Evolutionary conservation across 352 stramenopile species (phyloP).

Genomic region (Pythium dissotocum): DNA sequence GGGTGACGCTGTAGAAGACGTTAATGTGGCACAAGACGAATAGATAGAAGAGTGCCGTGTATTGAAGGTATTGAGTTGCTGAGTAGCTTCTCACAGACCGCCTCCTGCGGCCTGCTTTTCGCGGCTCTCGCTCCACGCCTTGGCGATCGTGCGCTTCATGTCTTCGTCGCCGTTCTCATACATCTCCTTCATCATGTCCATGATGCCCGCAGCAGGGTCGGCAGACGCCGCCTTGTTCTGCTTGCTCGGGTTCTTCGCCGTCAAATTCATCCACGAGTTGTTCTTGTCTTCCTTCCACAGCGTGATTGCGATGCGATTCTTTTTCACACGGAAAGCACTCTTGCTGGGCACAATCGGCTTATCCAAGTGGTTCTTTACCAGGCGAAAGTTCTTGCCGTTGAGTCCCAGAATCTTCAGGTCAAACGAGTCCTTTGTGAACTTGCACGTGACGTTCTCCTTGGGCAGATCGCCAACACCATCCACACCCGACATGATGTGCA

Average conservation of each 20-base stretch:
- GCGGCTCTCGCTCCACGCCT: slow-evolving; percentile 85
- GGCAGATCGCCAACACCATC: slow-evolving; percentile 76
- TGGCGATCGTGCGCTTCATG: slow-evolving; percentile 89
- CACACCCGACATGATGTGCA: slow-evolving; percentile 83
- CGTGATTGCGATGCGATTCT: slow-evolving; percentile 83
- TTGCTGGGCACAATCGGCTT: slow-evolving; percentile 81
- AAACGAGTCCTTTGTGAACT: slow-evolving; percentile 81
- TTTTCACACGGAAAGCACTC: slow-evolving; percentile 80
- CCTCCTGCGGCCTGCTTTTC: slow-evolving; percentile 47
- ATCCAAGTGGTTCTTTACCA: slow-evolving; percentile 78
- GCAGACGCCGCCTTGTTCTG: slow-evolving; percentile 42
- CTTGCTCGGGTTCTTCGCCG: slow-evolving; percentile 77
- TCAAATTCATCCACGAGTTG: slow-evolving; percentile 80
- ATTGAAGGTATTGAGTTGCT: background rate
- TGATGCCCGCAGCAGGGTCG: slow-evolving; percentile 81
- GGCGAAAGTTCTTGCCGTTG: slow-evolving; percentile 73
- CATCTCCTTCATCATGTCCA: slow-evolving; percentile 94
- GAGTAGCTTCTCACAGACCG: slow-evolving; percentile 1
- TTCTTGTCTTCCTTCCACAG: slow-evolving; percentile 80
- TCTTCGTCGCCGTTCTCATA: slow-evolving; percentile 88
- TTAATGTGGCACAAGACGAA: slow-evolving; percentile 8
- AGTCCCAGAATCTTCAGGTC: slow-evolving; percentile 85
- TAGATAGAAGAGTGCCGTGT: background rate
- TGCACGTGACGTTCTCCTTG: slow-evolving; percentile 69
- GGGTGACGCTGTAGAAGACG: slow-evolving; percentile 37